phyloP scores from a whole-genome alignment of 108 stramenopile species.

The Skeletonema menzelii region DNA sequence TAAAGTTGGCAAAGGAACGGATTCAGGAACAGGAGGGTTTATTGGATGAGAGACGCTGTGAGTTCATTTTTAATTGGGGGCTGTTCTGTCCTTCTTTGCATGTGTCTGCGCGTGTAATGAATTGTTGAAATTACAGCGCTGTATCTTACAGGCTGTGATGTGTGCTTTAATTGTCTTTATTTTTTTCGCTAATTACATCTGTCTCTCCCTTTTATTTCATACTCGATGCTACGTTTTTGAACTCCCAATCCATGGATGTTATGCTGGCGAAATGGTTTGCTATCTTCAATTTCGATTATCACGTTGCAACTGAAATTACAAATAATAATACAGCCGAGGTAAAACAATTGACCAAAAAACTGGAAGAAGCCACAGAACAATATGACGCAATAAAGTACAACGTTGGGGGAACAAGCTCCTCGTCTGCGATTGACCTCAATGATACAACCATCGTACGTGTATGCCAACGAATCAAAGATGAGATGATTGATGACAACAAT shows the following conservation, averaged over 20 bases:
- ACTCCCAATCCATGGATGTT: neutral
- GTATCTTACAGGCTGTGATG: no score
- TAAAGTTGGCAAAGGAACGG: slow-evolving; percentile 88
- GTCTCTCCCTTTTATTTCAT: neutral
- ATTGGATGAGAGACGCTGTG: slow-evolving; percentile 55
- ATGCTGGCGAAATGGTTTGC: neutral
- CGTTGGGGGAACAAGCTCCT: slow-evolving; percentile 1
- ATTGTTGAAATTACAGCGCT: no score
- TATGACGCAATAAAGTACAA: slow-evolving; percentile 20
- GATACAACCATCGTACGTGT: slow-evolving; percentile 67
- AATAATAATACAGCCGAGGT: slow-evolving; percentile 34
- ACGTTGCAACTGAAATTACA: no score
- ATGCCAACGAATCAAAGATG: slow-evolving; percentile 65
- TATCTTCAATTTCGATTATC: no score
- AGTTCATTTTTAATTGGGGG: slow-evolving; percentile 18
- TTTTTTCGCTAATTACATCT: neutral
- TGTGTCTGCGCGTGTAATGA: no score
- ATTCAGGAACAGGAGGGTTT: slow-evolving; percentile 85
- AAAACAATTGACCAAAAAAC: slow-evolving; percentile 23
- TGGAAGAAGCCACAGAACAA: slow-evolving; percentile 40
- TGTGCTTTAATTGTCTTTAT: neutral
- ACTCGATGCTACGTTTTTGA: no score
- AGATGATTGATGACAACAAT: slow-evolving; percentile 24
- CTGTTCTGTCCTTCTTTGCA: no score
- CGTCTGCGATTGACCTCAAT: slow-evolving; percentile 15